Conservation (phyloP, 306 rosid species). For the Lotus japonicus region DNA sequence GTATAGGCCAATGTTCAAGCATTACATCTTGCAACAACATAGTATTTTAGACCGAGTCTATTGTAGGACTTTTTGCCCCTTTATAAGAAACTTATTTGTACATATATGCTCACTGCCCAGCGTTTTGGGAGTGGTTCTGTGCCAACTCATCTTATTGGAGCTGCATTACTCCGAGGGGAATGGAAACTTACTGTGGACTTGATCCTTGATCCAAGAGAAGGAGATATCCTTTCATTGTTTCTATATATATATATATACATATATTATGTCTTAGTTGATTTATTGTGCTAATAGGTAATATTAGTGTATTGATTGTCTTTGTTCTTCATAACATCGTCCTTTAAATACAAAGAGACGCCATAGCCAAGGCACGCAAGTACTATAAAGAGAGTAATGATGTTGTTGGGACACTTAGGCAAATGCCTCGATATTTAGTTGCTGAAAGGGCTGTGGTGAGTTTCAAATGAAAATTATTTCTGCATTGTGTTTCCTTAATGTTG, state of each 20-base stretch:
- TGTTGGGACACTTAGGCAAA: conserved; percentile 81
- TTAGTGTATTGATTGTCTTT: conserved; percentile 8
- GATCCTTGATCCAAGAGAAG: conserved; percentile 98
- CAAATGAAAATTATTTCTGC: conserved; percentile 20
- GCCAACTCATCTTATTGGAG: conserved; percentile 83
- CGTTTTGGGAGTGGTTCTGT: conserved; percentile 97
- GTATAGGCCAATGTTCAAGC: background rate
- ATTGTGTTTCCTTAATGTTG: conserved; percentile 13
- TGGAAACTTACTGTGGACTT: conserved; percentile 70
- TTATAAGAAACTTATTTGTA: conserved; percentile 16
- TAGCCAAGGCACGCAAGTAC: conserved; percentile 72
- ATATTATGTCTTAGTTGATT: conserved; percentile 11
- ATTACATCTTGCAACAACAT: background rate
- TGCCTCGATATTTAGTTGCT: conserved; percentile 79
- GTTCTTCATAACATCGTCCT: conserved; percentile 41
- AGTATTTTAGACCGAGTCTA: background rate
- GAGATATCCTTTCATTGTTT: conserved; percentile 77
- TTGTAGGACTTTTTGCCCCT: background rate
- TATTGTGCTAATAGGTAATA: conserved; percentile 15
- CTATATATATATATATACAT: background rate
- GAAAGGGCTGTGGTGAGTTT: conserved; percentile 86
- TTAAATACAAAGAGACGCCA: conserved; percentile 53
- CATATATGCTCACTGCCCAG: conserved; percentile 43
- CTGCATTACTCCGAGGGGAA: conserved; percentile 74
- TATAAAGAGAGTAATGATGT: conserved; percentile 67